A percentile compares a stretch with the other conserved stretches of the same genome.
phyloP scores from a whole-genome alignment of 2,329 filamentous ascomycete species.

The Botrytis sinoallii region DNA sequence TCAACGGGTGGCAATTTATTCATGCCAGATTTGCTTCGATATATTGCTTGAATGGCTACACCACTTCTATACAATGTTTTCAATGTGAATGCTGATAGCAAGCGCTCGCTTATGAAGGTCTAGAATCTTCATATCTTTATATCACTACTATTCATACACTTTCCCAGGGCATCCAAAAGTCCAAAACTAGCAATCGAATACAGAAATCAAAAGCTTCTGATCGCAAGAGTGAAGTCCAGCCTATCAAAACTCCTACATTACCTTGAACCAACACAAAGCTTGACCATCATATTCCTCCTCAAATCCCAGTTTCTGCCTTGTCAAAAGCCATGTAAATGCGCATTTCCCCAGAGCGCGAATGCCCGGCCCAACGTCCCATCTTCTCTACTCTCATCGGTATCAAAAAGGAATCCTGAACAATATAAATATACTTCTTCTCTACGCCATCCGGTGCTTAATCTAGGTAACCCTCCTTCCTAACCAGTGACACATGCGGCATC shows the following conservation, averaged over 20 bases:
- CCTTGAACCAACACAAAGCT: background rate
- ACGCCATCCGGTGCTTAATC: background rate
- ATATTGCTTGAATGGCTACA: background rate
- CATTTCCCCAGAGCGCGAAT: background rate
- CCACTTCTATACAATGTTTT: background rate
- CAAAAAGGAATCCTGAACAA: background rate
- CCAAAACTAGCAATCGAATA: background rate
- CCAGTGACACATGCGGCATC: background rate
- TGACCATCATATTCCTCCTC: background rate
- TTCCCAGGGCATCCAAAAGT: no score
- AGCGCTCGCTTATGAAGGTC: background rate
- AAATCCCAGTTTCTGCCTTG: background rate
- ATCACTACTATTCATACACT: background rate
- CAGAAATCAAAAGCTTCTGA: background rate
- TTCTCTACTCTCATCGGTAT: background rate
- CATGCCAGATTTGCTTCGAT: background rate
- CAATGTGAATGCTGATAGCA: background rate
- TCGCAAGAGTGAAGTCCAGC: background rate
- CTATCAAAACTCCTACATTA: background rate
- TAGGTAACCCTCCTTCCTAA: background rate
- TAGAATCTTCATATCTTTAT: background rate
- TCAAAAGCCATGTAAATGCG: background rate
- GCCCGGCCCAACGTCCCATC: background rate
- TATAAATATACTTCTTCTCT: background rate
- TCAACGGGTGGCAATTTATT: background rate